Conservation (phyloP, 352 stramenopile species). For the Globisporangium takayamanum region DNA sequence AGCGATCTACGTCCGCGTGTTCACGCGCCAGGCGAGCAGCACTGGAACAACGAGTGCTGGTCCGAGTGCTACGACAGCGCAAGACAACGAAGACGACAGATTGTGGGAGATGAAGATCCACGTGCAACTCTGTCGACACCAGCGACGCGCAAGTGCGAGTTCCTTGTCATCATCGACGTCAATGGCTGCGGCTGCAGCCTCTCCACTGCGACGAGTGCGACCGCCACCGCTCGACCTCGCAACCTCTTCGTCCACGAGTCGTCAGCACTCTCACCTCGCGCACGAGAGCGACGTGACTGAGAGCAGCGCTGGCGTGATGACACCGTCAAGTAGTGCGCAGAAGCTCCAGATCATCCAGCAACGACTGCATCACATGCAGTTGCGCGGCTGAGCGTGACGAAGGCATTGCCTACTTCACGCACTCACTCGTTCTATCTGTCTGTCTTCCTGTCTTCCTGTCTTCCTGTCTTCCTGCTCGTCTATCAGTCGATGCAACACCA, state of each 20-base stretch:
- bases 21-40: slow-evolving; percentile 23
- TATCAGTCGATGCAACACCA: too few relatives aligned
- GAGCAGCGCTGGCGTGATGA: slow-evolving; percentile 12
- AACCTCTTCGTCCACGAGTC: slow-evolving; percentile 9
- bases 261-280: slow-evolving; percentile 6
- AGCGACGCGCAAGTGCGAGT: neutral
- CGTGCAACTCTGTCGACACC: slow-evolving; percentile 21
- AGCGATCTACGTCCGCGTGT: slow-evolving; percentile 44
- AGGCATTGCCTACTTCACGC: neutral
- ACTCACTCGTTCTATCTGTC: neutral
- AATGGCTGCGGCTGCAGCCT: neutral
- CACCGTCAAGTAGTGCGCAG: slow-evolving; percentile 16
- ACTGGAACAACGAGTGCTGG: neutral
- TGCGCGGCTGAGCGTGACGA: slow-evolving; percentile 3
- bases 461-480: too few relatives aligned
- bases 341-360: slow-evolving; percentile 65
- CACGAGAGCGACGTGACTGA: neutral
- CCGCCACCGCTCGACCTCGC: slow-evolving; percentile 8
- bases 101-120: slow-evolving; percentile 63
- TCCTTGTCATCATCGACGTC: neutral
- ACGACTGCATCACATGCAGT: slow-evolving; percentile 46
- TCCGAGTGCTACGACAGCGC: slow-evolving; percentile 1
- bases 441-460: neutral
- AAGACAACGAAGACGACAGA: slow-evolving; percentile 16
- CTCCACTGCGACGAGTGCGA: slow-evolving; percentile 11